These are phyloP conservation scores for Dendrobium chrysotoxum DNA, from an alignment of 106 monocot species.

Conservation along the genomic window DNA sequence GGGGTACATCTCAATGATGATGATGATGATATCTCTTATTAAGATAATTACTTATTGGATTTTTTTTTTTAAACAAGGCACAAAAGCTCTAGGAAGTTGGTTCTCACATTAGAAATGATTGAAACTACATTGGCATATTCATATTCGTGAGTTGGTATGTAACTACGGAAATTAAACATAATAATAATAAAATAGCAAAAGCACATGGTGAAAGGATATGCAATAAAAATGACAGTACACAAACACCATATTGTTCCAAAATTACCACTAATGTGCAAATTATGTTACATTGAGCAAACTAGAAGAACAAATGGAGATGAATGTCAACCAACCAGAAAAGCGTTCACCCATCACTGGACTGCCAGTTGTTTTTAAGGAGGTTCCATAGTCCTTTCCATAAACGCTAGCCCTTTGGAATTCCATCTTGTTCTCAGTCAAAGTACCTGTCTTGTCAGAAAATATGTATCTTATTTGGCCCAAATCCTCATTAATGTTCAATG, in stretches of 20 bases:
- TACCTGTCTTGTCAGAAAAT: constrained; percentile 98
- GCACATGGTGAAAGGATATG: background rate
- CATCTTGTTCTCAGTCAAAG: constrained; percentile 97
- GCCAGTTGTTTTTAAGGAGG: constrained; percentile 20
- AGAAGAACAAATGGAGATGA: background rate
- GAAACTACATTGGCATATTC: background rate
- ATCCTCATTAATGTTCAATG: constrained; percentile 98
- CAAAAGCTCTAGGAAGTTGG: background rate
- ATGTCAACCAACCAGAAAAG: background rate
- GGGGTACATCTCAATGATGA: background rate
- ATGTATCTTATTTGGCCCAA: constrained; percentile 91
- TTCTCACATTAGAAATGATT: background rate
- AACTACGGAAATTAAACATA: background rate
- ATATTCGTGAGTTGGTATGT: background rate
- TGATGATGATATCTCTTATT: background rate
- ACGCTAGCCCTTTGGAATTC: constrained; percentile 81
- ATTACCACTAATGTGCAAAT: background rate
- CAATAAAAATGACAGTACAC: background rate
- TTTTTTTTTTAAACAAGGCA: background rate
- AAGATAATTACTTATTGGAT: background rate
- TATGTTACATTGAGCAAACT: background rate
- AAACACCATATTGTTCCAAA: background rate
- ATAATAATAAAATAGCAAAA: background rate
- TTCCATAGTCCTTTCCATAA: constrained; percentile 90
- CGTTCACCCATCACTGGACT: constrained; percentile 20